Evolutionary conservation across 805 yeast species (phyloP).

Genomic region (Huiozyma sinensis): DNA sequence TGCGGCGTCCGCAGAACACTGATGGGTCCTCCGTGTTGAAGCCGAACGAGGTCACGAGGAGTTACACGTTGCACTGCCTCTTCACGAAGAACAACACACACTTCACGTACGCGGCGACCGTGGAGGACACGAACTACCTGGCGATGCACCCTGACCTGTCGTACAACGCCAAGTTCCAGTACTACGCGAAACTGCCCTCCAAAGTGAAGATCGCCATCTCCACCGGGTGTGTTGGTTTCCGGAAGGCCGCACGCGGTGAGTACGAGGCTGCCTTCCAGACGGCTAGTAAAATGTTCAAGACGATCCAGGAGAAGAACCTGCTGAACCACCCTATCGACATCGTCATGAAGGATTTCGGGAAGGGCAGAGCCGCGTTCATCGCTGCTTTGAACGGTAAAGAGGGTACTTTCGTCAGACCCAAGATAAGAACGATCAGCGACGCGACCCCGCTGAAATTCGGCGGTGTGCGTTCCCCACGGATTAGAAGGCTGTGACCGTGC

Average conservation of each 20-base stretch:
- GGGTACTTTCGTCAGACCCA: slow-evolving; percentile 58
- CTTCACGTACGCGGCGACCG: slow-evolving; percentile 61
- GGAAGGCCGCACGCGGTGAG: slow-evolving; percentile 82
- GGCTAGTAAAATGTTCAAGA: slow-evolving; percentile 57
- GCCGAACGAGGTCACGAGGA: not conserved
- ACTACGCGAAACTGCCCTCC: slow-evolving; percentile 72
- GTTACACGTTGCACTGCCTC: slow-evolving; percentile 59
- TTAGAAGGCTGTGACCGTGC: slow-evolving; percentile 50
- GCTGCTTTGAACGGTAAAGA: slow-evolving; percentile 84
- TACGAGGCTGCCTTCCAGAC: slow-evolving; percentile 90
- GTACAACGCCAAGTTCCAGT: slow-evolving; percentile 61
- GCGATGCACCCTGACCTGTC: slow-evolving; percentile 44
- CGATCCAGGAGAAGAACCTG: slow-evolving; percentile 42
- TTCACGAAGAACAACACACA: slow-evolving; percentile 80
- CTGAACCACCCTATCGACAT: slow-evolving; percentile 41
- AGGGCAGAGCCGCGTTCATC: slow-evolving; percentile 79
- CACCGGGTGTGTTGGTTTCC: slow-evolving; percentile 83
- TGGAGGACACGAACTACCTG: slow-evolving; percentile 50
- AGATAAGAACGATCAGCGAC: slow-evolving; percentile 63
- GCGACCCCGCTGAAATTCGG: slow-evolving; percentile 80
- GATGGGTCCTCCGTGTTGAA: not conserved
- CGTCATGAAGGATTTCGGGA: slow-evolving; percentile 72
- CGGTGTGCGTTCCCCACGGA: slow-evolving; percentile 78
- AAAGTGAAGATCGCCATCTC: slow-evolving; percentile 55
- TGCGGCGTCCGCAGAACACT: not conserved